Evolutionary conservation across 2,329 filamentous ascomycete genomes (phyloP).

Genomic region (Pseudogymnoascus sp.): DNA sequence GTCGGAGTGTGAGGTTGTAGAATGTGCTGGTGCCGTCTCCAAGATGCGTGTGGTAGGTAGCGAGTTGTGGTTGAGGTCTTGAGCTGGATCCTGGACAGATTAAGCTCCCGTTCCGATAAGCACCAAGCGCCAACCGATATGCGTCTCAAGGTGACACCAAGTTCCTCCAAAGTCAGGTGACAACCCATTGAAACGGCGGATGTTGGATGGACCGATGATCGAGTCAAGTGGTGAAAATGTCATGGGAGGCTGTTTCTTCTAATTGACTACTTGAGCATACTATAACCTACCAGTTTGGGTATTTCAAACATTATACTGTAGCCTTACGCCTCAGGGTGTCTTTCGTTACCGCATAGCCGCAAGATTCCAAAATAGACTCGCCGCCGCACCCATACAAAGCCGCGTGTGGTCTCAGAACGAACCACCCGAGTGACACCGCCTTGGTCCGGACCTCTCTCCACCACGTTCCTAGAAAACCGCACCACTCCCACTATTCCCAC

Average conservation of each 20-base stretch:
- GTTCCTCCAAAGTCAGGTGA: background rate
- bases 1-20: background rate
- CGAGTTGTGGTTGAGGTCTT: background rate
- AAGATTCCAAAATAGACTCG: background rate
- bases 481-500: background rate
- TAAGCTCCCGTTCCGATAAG: conserved; percentile 11
- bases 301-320: background rate
- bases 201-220: background rate
- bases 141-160: conserved; percentile 5
- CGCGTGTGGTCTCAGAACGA: conserved; percentile 5
- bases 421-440: conserved; percentile 3
- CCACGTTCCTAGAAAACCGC: background rate
- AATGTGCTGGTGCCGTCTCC: conserved; percentile 4
- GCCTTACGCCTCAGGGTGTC: background rate
- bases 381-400: background rate
- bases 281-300: background rate
- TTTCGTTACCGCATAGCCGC: background rate
- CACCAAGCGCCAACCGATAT: conserved; percentile 9
- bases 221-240: conserved; percentile 4
- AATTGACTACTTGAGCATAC: background rate
- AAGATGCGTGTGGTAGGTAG: conserved; percentile 7
- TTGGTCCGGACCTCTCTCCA: background rate
- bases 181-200: background rate
- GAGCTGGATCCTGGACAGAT: conserved; percentile 9
- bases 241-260: background rate